A percentile compares a stretch with the other conserved stretches of the same genome.
phyloP scores from a whole-genome alignment of 2,329 filamentous ascomycete species.

The Cephalotrichum gorgonifer region DNA sequence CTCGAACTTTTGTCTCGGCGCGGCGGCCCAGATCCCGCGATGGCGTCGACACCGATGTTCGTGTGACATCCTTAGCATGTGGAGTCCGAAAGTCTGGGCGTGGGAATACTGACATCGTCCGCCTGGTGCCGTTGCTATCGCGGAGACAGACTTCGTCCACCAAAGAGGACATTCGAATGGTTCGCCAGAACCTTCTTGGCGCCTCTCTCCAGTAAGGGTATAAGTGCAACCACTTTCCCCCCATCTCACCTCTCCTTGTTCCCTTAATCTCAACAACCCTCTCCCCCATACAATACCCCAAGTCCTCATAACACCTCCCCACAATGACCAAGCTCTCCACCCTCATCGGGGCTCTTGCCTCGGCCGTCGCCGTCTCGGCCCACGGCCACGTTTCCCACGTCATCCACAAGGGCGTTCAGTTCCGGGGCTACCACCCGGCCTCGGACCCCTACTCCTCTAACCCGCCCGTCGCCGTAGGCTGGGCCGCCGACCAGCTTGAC shows the following conservation, averaged over 20 bases:
- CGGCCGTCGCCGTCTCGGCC: constrained; percentile 2
- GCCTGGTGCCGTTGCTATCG: background rate
- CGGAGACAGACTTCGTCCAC: background rate
- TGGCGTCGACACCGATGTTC: background rate
- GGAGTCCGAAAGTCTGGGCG: background rate
- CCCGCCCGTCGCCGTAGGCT: constrained; percentile 17
- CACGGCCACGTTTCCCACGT: constrained; percentile 34
- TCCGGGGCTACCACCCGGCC: constrained; percentile 1
- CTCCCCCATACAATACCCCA: no score
- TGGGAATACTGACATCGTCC: background rate
- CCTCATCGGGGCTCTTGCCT: constrained; percentile 1
- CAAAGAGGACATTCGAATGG: background rate
- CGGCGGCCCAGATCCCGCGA: background rate
- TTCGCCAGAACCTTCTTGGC: no score
- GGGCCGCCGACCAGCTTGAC: constrained; percentile 23
- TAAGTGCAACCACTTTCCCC: background rate
- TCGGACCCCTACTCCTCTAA: constrained; percentile 5
- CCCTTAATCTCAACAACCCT: no score
- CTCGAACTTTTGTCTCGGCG: background rate
- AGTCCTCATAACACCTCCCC: no score
- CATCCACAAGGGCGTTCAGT: constrained; percentile 4
- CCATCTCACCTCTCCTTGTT: background rate
- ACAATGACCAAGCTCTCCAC: constrained; percentile 6
- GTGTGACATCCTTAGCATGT: background rate
- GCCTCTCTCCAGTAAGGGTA: background rate